Conservation (phyloP, 2,329 filamentous ascomycete species). For the Dothidotthia symphoricarpi region DNA sequence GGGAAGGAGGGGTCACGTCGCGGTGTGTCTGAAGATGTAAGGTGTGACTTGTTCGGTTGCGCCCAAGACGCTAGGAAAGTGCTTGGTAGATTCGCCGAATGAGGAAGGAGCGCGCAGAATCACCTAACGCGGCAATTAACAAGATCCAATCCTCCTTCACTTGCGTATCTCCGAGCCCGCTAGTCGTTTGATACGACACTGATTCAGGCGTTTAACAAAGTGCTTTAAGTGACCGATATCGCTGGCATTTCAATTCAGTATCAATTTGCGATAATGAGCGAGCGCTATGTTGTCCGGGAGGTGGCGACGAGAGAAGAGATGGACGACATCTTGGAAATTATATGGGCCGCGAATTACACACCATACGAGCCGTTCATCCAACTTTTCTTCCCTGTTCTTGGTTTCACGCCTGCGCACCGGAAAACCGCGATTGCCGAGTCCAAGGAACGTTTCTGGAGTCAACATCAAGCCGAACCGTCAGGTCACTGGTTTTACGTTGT, state of each 20-base stretch:
- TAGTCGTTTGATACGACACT: conserved; percentile 19
- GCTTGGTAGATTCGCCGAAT: not conserved
- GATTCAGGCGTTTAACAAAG: conserved; percentile 9
- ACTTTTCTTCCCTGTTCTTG: conserved; percentile 36
- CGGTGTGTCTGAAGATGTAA: not conserved
- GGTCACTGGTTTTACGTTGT: conserved; percentile 38
- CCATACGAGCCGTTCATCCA: conserved; percentile 39
- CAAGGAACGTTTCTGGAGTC: conserved; percentile 33
- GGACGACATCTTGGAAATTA: conserved; percentile 32
- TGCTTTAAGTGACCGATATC: conserved; percentile 18
- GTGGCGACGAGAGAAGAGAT: conserved; percentile 30
- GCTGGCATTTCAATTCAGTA: conserved; percentile 22
- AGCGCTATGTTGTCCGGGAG: conserved; percentile 28
- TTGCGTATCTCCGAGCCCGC: conserved; percentile 28
- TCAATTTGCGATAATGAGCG: conserved; percentile 14
- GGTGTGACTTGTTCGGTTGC: too few relatives aligned
- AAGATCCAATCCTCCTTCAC: conserved; percentile 19
- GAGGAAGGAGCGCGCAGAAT: not conserved
- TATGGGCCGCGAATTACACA: conserved; percentile 37
- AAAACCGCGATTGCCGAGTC: conserved; percentile 28
- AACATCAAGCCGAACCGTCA: conserved; percentile 23
- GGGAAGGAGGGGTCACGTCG: conserved; percentile 10
- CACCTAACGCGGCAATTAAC: conserved; percentile 24
- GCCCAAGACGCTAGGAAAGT: too few relatives aligned
- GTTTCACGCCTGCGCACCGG: conserved; percentile 26